Evolutionary conservation across 2,329 filamentous ascomycete genomes (phyloP), one percentile per base, ranked within the genome.

Genomic region (Phialophora macrospora): DNA sequence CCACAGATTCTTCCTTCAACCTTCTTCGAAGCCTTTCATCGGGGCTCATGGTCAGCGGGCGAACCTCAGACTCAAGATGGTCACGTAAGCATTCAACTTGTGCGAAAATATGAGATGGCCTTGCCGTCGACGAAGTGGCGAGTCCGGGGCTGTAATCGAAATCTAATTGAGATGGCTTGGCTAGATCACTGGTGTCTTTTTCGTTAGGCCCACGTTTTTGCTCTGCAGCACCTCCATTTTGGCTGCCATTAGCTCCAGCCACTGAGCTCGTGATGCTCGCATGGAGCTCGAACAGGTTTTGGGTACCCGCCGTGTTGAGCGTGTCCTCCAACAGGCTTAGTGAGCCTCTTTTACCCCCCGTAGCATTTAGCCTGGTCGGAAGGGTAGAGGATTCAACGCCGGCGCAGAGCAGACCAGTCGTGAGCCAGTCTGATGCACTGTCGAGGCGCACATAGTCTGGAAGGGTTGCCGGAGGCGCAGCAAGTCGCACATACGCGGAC

Each of bases 371-470:
- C 2, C 94, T 85, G 0, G 91, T 89, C 6, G 91, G 90, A 14
- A 98, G 79, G 0, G 90, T 91, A 38, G 90, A 86, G 26, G 87
- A 92, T 76, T 98, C 95, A 12, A 97, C 75, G 1, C 90, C 91
- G 0, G 90, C 83, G 14, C 88, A 86, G 67, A 96, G 84, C 14
- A 97, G 79, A 1, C 90, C 93, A 12, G 92, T 89, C 3, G 86
- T 86, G 72, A 96, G 88, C 95, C 95, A 99, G 63, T 83, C 80
- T 0, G 91, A 95, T 7, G 79, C 77, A 9, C 77, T 70, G 72
- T 93, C 85, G 14, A 95, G 70, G 2, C 77, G 77, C 4, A 93
- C 75, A 68, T 87, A 87, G 2, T 76, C 71, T 1, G 89, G 87
- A 28, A 90, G 70, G 41, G 76, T 78, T 17, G 76, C 73, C 14